A percentile compares a stretch with the other conserved stretches of the same genome.
phyloP scores from a whole-genome alignment of 495 filamentous ascomycete species.

The Trichoderma gamsii region DNA sequence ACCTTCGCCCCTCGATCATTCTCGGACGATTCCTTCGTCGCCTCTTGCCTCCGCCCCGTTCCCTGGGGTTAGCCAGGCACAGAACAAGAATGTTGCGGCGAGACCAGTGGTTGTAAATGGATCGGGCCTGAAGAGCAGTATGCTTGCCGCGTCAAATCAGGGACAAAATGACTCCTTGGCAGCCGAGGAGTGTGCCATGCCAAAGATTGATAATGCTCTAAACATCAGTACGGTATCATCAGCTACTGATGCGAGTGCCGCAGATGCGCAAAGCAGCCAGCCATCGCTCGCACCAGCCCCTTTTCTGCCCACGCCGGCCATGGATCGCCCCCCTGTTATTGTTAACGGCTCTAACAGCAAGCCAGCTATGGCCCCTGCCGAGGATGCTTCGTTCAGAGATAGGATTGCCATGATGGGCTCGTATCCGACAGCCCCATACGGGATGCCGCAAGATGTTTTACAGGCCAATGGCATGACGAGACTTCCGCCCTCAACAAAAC shows the following conservation, averaged over 20 bases:
- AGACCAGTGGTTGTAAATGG: constrained; percentile 43
- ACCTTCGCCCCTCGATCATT: constrained; percentile 48
- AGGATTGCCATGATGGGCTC: constrained; percentile 26
- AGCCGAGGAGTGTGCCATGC: not conserved
- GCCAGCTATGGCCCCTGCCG: constrained; percentile 15
- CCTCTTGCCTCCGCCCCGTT: constrained; percentile 32
- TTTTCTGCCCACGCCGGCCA: constrained; percentile 19
- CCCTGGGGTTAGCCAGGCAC: constrained; percentile 18
- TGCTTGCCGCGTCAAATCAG: constrained; percentile 17
- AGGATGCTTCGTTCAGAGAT: constrained; percentile 27
- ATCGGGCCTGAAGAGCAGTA: constrained; percentile 26
- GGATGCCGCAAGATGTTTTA: constrained; percentile 1
- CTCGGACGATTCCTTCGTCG: constrained; percentile 32
- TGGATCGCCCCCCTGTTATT: constrained; percentile 1
- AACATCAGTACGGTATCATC: not conserved
- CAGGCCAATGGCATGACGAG: constrained; percentile 19
- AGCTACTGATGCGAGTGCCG: not conserved
- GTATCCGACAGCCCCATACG: constrained; percentile 16
- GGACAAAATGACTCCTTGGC: not conserved
- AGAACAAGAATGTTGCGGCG: constrained; percentile 22
- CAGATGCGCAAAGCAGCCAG: not conserved
- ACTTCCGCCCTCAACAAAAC: constrained; percentile 20
- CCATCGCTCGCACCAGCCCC: not conserved
- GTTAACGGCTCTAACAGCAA: constrained; percentile 12
- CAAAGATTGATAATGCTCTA: constrained; percentile 10